Evolutionary conservation across 73 alveolate species (phyloP).

Genomic region (Paramecium bursaria): DNA sequence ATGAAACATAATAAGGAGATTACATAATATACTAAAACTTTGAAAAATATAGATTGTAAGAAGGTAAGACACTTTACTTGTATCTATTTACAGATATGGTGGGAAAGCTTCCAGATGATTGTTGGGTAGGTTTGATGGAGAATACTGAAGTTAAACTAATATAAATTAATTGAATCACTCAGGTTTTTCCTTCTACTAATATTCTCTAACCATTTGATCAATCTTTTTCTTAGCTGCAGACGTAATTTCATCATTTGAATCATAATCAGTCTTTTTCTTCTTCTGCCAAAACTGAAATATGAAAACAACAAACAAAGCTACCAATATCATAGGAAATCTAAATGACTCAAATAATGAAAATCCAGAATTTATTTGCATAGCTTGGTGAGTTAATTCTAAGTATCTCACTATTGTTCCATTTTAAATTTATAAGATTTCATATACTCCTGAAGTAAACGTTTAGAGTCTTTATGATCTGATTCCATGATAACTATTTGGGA

Average conservation of each 20-base stretch:
- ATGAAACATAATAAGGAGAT: too few relatives aligned
- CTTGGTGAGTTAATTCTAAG: slow-evolving; percentile 27
- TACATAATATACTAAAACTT: too few relatives aligned
- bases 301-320: background rate
- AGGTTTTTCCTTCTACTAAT: background rate
- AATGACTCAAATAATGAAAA: slow-evolving; percentile 22
- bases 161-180: background rate
- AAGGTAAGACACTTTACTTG: too few relatives aligned
- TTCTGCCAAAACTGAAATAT: background rate
- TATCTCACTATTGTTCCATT: background rate
- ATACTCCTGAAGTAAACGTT: slow-evolving; percentile 3
- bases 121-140: too few relatives aligned
- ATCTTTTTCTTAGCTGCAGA: slow-evolving; percentile 3
- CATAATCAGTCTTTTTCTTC: background rate
- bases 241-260: background rate
- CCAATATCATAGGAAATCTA: slow-evolving; percentile 47
- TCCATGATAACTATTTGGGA: background rate
- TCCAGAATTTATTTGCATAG: slow-evolving; percentile 13
- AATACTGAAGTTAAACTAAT: background rate
- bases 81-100: too few relatives aligned
- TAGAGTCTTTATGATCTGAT: slow-evolving; percentile 11
- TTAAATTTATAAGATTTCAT: background rate
- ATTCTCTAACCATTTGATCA: slow-evolving; percentile 7
- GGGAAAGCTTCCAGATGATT: too few relatives aligned
- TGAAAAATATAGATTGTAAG: too few relatives aligned